Evolutionary conservation across 805 yeast species (phyloP), one percentile per base, ranked within the genome.

Genomic region (Ogataea degrootiae): DNA sequence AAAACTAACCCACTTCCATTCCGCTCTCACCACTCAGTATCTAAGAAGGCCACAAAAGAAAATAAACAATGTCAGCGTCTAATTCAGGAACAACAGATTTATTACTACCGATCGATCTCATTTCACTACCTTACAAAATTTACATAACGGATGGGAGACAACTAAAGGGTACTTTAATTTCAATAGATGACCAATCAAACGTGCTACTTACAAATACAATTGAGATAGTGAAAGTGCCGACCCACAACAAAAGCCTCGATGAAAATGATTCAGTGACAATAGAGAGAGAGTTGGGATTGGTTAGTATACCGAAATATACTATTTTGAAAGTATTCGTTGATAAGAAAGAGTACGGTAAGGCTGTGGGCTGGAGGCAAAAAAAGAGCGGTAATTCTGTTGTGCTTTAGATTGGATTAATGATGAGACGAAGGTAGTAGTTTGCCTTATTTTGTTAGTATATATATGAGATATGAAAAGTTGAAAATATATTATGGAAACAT

Each of bases 281-380:
- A 51, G 52, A 15, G 44, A 65, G 84, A 51, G 70, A 69, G 40
- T 55, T 78, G 37, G 84, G 83, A 0, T 58, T 79, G 9, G 80
- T 79, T n/a, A 77, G 83, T 53, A 71, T 79, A 3, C 82, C 81
- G 0, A 63, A 67, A 44, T 52, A 54, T 1, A 64, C 77, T 4
- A 71, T 78, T 2, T 43, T 48, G 2, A 58, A 60, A 19, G 58
- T 68, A 2, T 59, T 53, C 23, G 53, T 71, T 12, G 52, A 59
- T 7, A 43, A 50, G 51, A 41, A 37, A 9, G 67, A 63, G 33
- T 60, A 54, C 47, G 36, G 47, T 6, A 50, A 48, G 37, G 48
- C 49, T 16, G 22, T 51, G 2, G 34, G 45, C 21, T 58, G 54
- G 49, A 52, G 57, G 44, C 22, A 39, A n/a, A 46, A 41, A 11